Evolutionary conservation across 768 basidiomycete genomes (phyloP).

Genomic region (Xerocomus brunneocitrinus): DNA sequence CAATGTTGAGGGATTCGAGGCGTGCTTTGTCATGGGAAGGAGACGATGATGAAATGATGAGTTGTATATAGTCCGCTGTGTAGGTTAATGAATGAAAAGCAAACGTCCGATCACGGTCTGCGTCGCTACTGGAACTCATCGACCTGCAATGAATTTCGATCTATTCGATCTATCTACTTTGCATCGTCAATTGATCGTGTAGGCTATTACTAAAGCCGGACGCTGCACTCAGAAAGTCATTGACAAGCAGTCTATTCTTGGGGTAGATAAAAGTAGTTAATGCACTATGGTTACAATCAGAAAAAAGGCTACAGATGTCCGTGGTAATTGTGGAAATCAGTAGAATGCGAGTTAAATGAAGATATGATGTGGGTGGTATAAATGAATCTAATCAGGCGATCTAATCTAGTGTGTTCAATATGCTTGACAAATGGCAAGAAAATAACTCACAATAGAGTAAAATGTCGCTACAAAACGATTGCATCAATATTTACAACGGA

Average conservation of each 20-base stretch:
- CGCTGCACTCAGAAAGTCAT: not conserved
- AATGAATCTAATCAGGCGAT: not conserved
- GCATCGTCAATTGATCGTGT: not conserved
- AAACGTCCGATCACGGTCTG: too few species aligned
- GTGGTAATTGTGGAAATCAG: not conserved
- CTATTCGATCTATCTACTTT: not conserved
- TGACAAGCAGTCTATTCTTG: not conserved
- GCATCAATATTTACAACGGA: not conserved
- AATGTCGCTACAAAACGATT: not conserved
- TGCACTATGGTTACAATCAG: conserved; percentile 20
- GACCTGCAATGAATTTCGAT: not conserved
- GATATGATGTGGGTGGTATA: not conserved
- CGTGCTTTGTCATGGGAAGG: conserved; percentile 74
- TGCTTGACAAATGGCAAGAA: not conserved
- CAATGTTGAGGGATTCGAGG: conserved; percentile 72
- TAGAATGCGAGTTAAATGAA: not conserved
- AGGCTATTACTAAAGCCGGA: too few species aligned
- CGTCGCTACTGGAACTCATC: too few species aligned
- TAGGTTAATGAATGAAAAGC: too few species aligned
- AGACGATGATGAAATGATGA: conserved; percentile 37
- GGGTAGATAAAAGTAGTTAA: not conserved
- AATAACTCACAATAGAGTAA: conserved; percentile 2
- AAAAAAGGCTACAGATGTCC: conserved; percentile 1
- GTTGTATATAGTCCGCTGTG: too few species aligned
- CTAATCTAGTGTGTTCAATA: conserved; percentile 1